These are phyloP conservation scores for Ophiorrhiza pumila DNA, from an alignment of 257 asterid genomes.

Conservation along the genomic window DNA sequence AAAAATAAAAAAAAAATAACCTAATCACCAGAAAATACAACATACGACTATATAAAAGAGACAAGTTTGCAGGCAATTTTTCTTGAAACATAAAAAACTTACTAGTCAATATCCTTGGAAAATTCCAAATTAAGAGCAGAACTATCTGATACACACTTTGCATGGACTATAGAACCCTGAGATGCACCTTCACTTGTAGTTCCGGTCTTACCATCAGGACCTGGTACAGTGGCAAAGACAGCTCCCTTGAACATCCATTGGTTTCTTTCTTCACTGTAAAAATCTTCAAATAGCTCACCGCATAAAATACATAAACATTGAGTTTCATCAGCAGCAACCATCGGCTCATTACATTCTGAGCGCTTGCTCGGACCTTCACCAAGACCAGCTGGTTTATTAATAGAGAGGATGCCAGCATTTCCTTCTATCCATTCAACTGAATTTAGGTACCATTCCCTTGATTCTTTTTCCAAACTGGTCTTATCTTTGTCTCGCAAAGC, in stretches of 20 bases:
- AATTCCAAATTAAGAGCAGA: slow-evolving; percentile 38
- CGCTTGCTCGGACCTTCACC: slow-evolving; percentile 35
- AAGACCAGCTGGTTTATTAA: slow-evolving; percentile 26
- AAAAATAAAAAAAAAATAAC: too few species aligned
- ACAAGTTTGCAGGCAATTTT: neutral
- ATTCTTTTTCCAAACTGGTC: slow-evolving; percentile 28
- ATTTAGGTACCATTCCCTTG: slow-evolving; percentile 67
- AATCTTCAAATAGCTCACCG: slow-evolving; percentile 80
- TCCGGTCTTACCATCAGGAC: slow-evolving; percentile 24
- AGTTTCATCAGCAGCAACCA: slow-evolving; percentile 88
- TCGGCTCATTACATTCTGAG: slow-evolving; percentile 35
- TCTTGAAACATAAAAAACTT: slow-evolving; percentile 15
- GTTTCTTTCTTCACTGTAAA: slow-evolving; percentile 47
- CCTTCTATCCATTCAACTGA: slow-evolving; percentile 54
- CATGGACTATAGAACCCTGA: slow-evolving; percentile 62
- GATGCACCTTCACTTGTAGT: slow-evolving; percentile 22
- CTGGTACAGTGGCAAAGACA: slow-evolving; percentile 44
- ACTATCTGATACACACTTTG: slow-evolving; percentile 53
- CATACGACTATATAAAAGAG: neutral
- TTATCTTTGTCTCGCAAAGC: slow-evolving; percentile 36
- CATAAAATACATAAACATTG: slow-evolving; percentile 80
- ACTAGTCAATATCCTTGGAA: slow-evolving; percentile 44
- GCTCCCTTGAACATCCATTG: slow-evolving; percentile 91
- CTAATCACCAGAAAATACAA: neutral
- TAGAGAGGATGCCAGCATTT: slow-evolving; percentile 23